Percentiles rank a stretch among this genome's conserved stretches.
These are phyloP conservation scores for Fusarium cicatricum DNA, from an alignment of 2,329 filamentous ascomycete species.

Conservation along the genomic window DNA sequence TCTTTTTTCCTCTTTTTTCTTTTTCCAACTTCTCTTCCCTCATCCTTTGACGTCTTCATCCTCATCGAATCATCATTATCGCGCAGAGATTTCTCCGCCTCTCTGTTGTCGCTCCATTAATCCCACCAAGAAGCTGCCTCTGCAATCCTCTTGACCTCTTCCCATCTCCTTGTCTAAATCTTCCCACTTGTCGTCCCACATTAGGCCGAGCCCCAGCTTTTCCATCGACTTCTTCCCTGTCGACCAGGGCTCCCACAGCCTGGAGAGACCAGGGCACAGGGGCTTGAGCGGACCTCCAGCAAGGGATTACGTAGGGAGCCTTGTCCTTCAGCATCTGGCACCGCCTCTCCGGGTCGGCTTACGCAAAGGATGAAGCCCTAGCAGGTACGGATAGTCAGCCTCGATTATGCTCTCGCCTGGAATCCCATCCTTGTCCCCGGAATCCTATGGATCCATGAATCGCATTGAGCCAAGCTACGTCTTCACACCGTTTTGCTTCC, in stretches of 20 bases:
- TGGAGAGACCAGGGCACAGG: slow-evolving; percentile 6
- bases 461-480: no score
- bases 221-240: slow-evolving; percentile 12
- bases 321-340: slow-evolving; percentile 33
- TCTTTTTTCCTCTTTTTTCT: slow-evolving; percentile 5
- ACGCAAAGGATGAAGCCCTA: background rate
- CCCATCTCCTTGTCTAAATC: slow-evolving; percentile 18
- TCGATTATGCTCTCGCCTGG: slow-evolving; percentile 19
- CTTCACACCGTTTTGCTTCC: background rate
- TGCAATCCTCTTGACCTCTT: slow-evolving; percentile 11
- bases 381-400: no score
- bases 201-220: slow-evolving; percentile 20
- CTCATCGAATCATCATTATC: slow-evolving; percentile 5
- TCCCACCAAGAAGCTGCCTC: background rate
- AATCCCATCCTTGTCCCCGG: slow-evolving; percentile 25
- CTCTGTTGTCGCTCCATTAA: no score
- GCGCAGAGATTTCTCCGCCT: background rate
- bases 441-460: slow-evolving; percentile 20
- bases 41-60: slow-evolving; percentile 22
- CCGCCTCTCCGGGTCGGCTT: slow-evolving; percentile 31
- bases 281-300: slow-evolving; percentile 22
- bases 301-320: no score
- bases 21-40: background rate
- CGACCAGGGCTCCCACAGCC: slow-evolving; percentile 22
- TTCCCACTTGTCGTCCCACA: slow-evolving; percentile 19